phyloP scores from a whole-genome alignment of 106 monocot genomes.

The Dendrobium officinale region DNA sequence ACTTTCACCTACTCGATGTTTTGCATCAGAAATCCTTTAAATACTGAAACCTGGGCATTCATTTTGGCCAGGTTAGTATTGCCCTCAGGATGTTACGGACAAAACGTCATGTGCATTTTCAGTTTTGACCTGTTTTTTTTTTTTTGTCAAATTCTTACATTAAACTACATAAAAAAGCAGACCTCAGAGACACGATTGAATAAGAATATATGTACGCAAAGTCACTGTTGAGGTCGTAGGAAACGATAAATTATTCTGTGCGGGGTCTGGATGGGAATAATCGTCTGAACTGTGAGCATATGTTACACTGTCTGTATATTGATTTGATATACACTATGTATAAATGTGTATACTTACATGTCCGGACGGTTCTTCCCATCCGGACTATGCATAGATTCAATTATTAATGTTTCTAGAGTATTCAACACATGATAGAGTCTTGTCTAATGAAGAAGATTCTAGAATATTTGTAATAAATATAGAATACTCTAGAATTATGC shows the following conservation, averaged over 20 bases:
- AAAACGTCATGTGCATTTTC: slow-evolving; percentile 58
- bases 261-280: too few species aligned
- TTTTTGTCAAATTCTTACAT: not conserved
- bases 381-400: too few species aligned
- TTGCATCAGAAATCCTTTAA: slow-evolving; percentile 74
- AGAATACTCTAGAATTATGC: too few species aligned
- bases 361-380: too few species aligned
- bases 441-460: too few species aligned
- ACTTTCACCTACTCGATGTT: slow-evolving; percentile 53
- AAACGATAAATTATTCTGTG: slow-evolving; percentile 3
- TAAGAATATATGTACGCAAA: slow-evolving; percentile 28
- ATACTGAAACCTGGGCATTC: slow-evolving; percentile 55
- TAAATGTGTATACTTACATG: too few species aligned
- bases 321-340: too few species aligned
- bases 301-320: too few species aligned
- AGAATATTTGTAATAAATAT: too few species aligned
- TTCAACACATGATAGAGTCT: too few species aligned
- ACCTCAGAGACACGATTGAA: not conserved
- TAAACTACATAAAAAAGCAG: not conserved
- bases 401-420: too few species aligned
- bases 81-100: slow-evolving; percentile 54
- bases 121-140: slow-evolving; percentile 30
- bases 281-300: too few species aligned
- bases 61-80: slow-evolving; percentile 54
- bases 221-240: slow-evolving; percentile 38